Conservation (phyloP, 1,284 basidiomycete species). For the Pholiota adiposa region DNA sequence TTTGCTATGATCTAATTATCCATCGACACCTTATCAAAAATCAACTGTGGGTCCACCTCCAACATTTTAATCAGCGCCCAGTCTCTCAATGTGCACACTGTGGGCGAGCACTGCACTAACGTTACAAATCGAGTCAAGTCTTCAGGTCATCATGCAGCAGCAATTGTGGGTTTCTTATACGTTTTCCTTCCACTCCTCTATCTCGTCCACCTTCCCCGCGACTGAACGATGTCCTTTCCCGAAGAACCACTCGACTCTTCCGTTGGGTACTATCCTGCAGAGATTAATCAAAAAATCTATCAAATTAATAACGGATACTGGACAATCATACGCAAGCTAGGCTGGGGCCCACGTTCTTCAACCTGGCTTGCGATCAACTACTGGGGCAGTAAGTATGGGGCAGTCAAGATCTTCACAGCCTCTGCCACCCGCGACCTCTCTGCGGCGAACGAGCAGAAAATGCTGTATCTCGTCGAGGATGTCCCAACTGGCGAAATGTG, state of each 20-base stretch:
- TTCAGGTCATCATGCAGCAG: too few relatives aligned
- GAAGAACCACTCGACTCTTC: constrained; percentile 5
- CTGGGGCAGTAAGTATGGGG: not conserved
- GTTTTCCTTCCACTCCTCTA: too few relatives aligned
- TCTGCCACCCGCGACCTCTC: constrained; percentile 10
- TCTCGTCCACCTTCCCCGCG: too few relatives aligned
- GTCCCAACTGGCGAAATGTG: not conserved
- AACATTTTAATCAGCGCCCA: too few relatives aligned
- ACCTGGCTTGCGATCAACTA: constrained; percentile 2
- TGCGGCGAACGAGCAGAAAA: constrained; percentile 8
- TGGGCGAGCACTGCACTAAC: too few relatives aligned
- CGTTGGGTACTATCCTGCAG: too few relatives aligned
- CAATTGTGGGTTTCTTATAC: too few relatives aligned
- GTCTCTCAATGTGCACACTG: too few relatives aligned
- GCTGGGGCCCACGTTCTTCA: constrained; percentile 1
- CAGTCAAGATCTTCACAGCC: constrained; percentile 19
- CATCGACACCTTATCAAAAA: too few relatives aligned
- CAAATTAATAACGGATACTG: not conserved
- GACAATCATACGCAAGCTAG: constrained; percentile 5
- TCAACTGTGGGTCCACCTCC: too few relatives aligned
- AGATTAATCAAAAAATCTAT: not conserved
- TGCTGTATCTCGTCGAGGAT: constrained; percentile 2
- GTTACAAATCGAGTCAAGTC: too few relatives aligned
- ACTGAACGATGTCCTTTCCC: not conserved
- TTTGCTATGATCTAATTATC: too few relatives aligned